Conservation (phyloP, 2,329 filamentous ascomycete genomes). For the Xylariaceae sp. region DNA sequence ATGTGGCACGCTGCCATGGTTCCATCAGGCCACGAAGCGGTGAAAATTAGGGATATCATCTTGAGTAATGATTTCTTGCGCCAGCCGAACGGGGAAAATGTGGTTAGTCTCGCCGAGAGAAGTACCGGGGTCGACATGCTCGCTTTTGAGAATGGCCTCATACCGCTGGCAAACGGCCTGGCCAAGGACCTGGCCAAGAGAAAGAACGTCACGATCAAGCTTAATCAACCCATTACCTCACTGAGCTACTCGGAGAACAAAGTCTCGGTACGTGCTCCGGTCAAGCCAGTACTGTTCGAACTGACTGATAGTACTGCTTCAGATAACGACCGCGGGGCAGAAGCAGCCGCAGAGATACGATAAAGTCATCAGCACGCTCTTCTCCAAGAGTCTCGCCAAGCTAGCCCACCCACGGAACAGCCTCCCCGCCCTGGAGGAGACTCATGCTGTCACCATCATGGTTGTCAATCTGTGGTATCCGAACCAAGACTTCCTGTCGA, state of each 20-base stretch:
- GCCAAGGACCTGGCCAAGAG: constrained; percentile 39
- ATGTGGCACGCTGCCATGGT: constrained; percentile 34
- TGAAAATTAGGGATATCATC: constrained; percentile 13
- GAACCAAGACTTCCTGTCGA: constrained; percentile 51
- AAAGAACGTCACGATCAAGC: constrained; percentile 53
- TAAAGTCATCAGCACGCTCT: constrained; percentile 60
- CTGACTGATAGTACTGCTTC: not conserved
- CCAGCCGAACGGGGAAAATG: constrained; percentile 10
- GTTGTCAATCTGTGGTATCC: constrained; percentile 85
- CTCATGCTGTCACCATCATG: constrained; percentile 73
- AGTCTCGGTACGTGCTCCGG: constrained; percentile 32
- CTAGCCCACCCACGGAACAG: constrained; percentile 24
- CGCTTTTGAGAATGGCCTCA: constrained; percentile 53
- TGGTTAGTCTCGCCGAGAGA: constrained; percentile 21
- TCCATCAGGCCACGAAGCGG: constrained; percentile 2
- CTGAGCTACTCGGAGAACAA: constrained; percentile 32
- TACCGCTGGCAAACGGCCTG: constrained; percentile 50
- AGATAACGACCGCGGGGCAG: constrained; percentile 24
- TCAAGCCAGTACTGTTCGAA: not conserved
- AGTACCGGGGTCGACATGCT: constrained; percentile 29
- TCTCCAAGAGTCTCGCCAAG: constrained; percentile 36
- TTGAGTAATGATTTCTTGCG: constrained; percentile 16
- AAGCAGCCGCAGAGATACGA: constrained; percentile 31
- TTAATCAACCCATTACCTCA: constrained; percentile 37
- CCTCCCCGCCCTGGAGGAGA: constrained; percentile 43